These are phyloP conservation scores for Hypoxylon sp. DNA, from an alignment of 2,329 filamentous ascomycete genomes.

Conservation along the genomic window DNA sequence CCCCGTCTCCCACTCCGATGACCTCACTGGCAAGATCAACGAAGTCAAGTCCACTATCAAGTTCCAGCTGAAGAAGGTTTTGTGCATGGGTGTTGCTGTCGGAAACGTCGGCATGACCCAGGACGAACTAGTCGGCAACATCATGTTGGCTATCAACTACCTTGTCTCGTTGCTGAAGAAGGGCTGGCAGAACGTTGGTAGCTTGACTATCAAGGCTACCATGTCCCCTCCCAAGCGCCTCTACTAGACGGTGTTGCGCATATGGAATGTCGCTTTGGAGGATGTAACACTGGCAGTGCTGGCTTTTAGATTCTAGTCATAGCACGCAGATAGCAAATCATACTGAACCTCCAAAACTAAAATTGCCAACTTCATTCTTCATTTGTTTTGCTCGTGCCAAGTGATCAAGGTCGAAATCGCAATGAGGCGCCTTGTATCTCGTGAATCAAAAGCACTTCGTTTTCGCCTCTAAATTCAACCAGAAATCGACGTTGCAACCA, in stretches of 20 bases:
- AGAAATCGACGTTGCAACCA: background rate
- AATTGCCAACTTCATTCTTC: background rate
- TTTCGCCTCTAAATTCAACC: background rate
- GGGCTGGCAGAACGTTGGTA: slow-evolving; percentile 99
- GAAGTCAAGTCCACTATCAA: slow-evolving; percentile 99
- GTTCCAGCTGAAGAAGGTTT: slow-evolving; percentile 99
- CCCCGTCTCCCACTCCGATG: slow-evolving; percentile 96
- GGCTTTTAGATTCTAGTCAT: slow-evolving; percentile 33
- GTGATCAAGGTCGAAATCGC: background rate
- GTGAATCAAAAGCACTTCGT: background rate
- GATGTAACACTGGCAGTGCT: slow-evolving; percentile 51
- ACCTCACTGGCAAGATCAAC: slow-evolving; percentile 94
- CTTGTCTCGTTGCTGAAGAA: slow-evolving; percentile 99
- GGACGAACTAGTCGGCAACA: slow-evolving; percentile 97
- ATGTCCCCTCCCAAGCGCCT: slow-evolving; percentile 99
- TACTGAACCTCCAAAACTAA: slow-evolving; percentile 48
- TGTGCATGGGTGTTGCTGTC: slow-evolving; percentile 99
- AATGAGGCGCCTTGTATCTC: background rate
- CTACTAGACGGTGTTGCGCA: slow-evolving; percentile 75
- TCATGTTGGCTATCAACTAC: slow-evolving; percentile 99
- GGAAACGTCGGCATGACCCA: slow-evolving; percentile 98
- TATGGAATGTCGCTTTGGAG: slow-evolving; percentile 45
- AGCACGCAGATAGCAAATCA: slow-evolving; percentile 49
- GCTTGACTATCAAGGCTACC: slow-evolving; percentile 99
- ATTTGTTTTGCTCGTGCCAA: background rate